These are phyloP conservation scores for Neotropicomus parvogracilis DNA, from an alignment of 1,284 basidiomycete genomes.

Conservation along the genomic window DNA sequence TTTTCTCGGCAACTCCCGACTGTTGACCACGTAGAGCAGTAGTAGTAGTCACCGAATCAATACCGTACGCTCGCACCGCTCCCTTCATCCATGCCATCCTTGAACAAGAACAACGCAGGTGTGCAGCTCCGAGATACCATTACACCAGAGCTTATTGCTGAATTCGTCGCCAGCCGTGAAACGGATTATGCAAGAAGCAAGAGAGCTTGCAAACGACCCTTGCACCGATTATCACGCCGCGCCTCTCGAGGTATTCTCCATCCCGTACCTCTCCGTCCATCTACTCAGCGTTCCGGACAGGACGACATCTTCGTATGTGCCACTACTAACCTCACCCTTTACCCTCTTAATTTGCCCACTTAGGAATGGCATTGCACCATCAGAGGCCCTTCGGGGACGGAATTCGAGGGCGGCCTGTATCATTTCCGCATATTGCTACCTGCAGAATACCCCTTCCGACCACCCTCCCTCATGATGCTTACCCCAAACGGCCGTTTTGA, in stretches of 20 bases:
- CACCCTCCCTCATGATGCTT: constrained; percentile 90
- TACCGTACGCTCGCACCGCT: no score
- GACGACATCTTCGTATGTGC: constrained; percentile 75
- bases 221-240: constrained; percentile 81
- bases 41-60: no score
- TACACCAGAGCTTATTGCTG: neutral
- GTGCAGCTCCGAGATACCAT: constrained; percentile 17
- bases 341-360: constrained; percentile 29
- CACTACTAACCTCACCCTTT: constrained; percentile 6
- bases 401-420: constrained; percentile 89
- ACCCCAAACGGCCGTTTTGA: constrained; percentile 96
- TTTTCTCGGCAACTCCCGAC: constrained; percentile 14
- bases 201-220: constrained; percentile 80
- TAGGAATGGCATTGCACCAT: constrained; percentile 98
- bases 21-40: constrained; percentile 16
- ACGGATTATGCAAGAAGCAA: constrained; percentile 94
- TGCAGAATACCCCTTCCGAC: constrained; percentile 91
- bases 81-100: constrained; percentile 26
- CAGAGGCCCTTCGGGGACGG: constrained; percentile 80
- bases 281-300: constrained; percentile 35
- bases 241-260: constrained; percentile 71
- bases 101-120: constrained; percentile 88
- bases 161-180: constrained; percentile 62
- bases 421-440: constrained; percentile 91
- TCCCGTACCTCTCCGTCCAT: constrained; percentile 1